A percentile compares a stretch with the other conserved stretches of the same genome.
Evolutionary conservation across 192 early-diverging fungal species (phyloP).

Genomic region (Pilobolus umbonatus): DNA sequence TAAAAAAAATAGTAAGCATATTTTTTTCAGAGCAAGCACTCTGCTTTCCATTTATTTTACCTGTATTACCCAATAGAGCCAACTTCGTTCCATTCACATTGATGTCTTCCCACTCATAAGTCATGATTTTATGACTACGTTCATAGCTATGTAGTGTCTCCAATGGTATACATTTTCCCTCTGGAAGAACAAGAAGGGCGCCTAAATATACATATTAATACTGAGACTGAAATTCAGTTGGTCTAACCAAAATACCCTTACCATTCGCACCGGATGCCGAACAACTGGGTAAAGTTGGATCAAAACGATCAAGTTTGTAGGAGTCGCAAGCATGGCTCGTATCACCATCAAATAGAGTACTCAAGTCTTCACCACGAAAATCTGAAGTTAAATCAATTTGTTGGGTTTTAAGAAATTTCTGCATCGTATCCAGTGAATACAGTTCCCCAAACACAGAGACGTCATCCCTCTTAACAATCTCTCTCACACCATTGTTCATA

Average conservation of each 20-base stretch:
- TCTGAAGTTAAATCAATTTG: constrained; percentile 26
- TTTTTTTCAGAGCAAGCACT: background rate
- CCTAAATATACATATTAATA: background rate
- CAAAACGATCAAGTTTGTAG: constrained; percentile 16
- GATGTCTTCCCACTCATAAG: background rate
- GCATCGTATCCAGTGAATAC: constrained; percentile 22
- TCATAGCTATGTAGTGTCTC: background rate
- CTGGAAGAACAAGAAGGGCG: background rate
- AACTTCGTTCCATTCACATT: background rate
- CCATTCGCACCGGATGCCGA: constrained; percentile 25
- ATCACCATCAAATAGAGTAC: constrained; percentile 29
- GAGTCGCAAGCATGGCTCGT: constrained; percentile 11
- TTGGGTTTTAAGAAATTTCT: constrained; percentile 17
- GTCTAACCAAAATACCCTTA: background rate
- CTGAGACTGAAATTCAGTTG: background rate
- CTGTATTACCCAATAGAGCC: constrained; percentile 4
- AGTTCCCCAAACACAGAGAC: constrained; percentile 30
- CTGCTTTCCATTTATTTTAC: background rate
- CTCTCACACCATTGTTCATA: constrained; percentile 5
- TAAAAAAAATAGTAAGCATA: constrained; percentile 8
- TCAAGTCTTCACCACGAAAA: constrained; percentile 28
- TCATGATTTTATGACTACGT: background rate
- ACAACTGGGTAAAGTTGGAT: constrained; percentile 21
- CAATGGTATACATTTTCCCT: background rate
- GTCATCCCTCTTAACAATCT: constrained; percentile 8